Evolutionary conservation across 2,329 filamentous ascomycete genomes (phyloP), one percentile per base, ranked within the genome.

Genomic region (Xylaria polymorpha): DNA sequence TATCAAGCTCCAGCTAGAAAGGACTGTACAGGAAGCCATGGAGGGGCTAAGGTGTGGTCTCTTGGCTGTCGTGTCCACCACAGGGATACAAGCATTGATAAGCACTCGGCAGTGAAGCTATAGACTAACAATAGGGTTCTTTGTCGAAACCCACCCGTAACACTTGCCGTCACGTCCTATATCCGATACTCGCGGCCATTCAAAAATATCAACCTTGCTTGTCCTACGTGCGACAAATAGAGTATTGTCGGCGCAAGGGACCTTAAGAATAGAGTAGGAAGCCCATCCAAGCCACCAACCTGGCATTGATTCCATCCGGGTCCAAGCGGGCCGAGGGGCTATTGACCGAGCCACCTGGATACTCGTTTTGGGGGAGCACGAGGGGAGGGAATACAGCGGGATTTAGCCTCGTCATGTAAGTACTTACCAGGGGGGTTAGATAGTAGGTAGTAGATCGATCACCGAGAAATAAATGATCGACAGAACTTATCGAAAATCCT

Each of bases 401-500:
- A 29, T 41, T 58, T 20, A 51, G 58, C 62, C 58, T 39, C 12
- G 57, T 29, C 25, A 29, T 29, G 25, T 29, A 29, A 3, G 25
- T 35, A n/a, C n/a, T 29, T 61, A 43, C 25, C 2, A 32, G 39
- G 61, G 57, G 32, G 22, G 18, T 35, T 43, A 61, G 5, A 10
- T 3, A 9, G 35, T n/a, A 29, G 25, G 4, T 29, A 29, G n/a
- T 39, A 14, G 22, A 57, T 41, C 35, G 44, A n/a, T 41, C 25
- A 50, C 56, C 48, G 41, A 61, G 32, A 57, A 53, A 39, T 37
- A 12, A 57, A 53, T 64, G 67, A 70, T 67, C 64, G 67, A 56
- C 64, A 67, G 50, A 51, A 46, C 46, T 39, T 29, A 43, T 64
- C 53, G 67, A 50, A 44, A 59, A 59, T 69, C 66, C 53, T 53